These are phyloP conservation scores for Boletus subcaerulescens DNA, from an alignment of 768 basidiomycete genomes.

Conservation along the genomic window DNA sequence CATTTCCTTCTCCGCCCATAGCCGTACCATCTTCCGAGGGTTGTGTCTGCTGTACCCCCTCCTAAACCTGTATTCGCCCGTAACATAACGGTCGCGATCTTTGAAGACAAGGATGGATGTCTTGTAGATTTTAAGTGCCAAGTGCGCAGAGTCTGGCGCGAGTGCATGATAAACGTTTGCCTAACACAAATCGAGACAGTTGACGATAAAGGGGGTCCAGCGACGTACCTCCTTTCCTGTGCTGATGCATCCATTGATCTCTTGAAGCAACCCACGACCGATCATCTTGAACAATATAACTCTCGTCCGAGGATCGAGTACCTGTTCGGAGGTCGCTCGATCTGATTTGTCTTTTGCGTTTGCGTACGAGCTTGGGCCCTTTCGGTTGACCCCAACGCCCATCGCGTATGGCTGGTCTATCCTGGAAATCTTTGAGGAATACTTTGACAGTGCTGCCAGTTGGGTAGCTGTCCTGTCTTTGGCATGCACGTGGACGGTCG, in stretches of 20 bases:
- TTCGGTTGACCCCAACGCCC: constrained; percentile 81
- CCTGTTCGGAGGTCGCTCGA: constrained; percentile 95
- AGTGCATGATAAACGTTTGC: constrained; percentile 97
- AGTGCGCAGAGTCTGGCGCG: constrained; percentile 49
- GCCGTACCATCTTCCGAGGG: constrained; percentile 95
- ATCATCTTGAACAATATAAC: constrained; percentile 97
- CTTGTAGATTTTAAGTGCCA: constrained; percentile 97
- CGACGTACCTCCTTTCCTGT: constrained; percentile 90
- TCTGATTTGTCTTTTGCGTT: constrained; percentile 96
- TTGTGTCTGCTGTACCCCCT: constrained; percentile 86
- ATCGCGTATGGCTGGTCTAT: constrained; percentile 71
- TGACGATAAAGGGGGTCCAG: neutral
- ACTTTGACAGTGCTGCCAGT: constrained; percentile 71
- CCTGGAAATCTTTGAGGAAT: constrained; percentile 67
- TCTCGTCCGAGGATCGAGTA: constrained; percentile 92
- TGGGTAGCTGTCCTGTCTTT: constrained; percentile 70
- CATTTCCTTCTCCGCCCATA: constrained; percentile 99
- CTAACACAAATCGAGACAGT: constrained; percentile 38
- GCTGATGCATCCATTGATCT: constrained; percentile 94
- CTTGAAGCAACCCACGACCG: constrained; percentile 79
- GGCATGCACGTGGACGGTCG: constrained; percentile 28
- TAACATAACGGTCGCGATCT: constrained; percentile 94
- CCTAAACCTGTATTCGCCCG: constrained; percentile 93
- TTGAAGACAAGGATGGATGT: constrained; percentile 98
- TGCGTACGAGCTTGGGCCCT: constrained; percentile 84